These are phyloP conservation scores for Hypoxylon fuscum DNA, from an alignment of 495 filamentous ascomycete species.

Conservation along the genomic window DNA sequence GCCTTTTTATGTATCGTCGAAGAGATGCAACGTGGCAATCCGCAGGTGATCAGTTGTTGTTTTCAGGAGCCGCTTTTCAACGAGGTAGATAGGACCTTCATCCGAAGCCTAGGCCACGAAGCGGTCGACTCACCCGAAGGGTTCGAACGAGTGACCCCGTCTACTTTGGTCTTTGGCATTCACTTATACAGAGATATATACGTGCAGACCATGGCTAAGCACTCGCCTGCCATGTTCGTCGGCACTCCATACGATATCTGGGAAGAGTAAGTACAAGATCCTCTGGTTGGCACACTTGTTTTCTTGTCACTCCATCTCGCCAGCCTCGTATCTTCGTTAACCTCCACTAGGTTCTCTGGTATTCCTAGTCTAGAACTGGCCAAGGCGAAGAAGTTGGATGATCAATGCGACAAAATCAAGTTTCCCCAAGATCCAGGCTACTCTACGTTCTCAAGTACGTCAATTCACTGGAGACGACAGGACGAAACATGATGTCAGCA, in stretches of 20 bases:
- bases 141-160: conserved; percentile 60
- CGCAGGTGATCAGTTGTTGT: conserved; percentile 51
- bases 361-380: conserved; percentile 6
- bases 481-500: conserved; percentile 1
- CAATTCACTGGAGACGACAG: conserved; percentile 46
- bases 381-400: conserved; percentile 43
- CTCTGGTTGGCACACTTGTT: neutral
- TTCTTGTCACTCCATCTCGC: conserved; percentile 1
- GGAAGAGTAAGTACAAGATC: conserved; percentile 44
- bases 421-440: conserved; percentile 53
- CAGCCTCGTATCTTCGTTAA: conserved; percentile 13
- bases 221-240: conserved; percentile 52
- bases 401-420: conserved; percentile 37
- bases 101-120: conserved; percentile 59
- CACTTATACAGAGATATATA: conserved; percentile 65
- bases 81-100: conserved; percentile 64
- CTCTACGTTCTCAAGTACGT: conserved; percentile 48
- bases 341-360: conserved; percentile 11
- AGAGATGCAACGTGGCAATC: conserved; percentile 38
- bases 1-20: conserved; percentile 65
- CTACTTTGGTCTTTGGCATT: conserved; percentile 64
- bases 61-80: conserved; percentile 81
- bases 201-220: conserved; percentile 44
- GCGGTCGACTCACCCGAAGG: conserved; percentile 66
- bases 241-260: conserved; percentile 53